Conservation (phyloP, 169 alveolate genomes). For the Plasmodium gonderi region DNA sequence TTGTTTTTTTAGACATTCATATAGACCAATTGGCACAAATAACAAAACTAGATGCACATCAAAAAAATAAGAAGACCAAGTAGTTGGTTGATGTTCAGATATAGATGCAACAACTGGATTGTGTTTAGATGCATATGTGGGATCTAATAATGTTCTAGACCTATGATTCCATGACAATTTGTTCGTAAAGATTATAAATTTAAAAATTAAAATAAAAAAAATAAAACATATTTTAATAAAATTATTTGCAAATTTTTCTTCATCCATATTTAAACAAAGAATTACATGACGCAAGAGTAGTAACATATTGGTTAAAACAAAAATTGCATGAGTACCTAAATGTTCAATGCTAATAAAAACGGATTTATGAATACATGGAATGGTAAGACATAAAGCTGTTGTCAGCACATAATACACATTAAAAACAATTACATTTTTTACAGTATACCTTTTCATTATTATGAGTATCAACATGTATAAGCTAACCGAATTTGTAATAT, state of each 20-base stretch:
- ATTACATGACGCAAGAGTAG: constrained; percentile 21
- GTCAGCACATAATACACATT: constrained; percentile 94
- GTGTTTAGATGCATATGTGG: constrained; percentile 95
- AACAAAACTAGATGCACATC: constrained; percentile 78
- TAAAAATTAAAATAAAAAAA: constrained; percentile 33
- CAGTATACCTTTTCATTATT: constrained; percentile 90
- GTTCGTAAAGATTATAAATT: constrained; percentile 40
- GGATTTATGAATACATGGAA: constrained; percentile 95
- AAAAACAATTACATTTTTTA: constrained; percentile 92
- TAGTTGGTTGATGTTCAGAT: constrained; percentile 99
- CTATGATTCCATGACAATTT: constrained; percentile 87
- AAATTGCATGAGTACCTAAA: constrained; percentile 96
- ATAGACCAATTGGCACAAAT: constrained; percentile 77
- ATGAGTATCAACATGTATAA: constrained; percentile 92
- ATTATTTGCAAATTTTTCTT: not conserved
- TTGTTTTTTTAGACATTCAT: constrained; percentile 46
- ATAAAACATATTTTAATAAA: constrained; percentile 19
- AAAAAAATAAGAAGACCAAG: constrained; percentile 91
- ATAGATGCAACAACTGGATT: constrained; percentile 98
- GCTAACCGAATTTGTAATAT: constrained; percentile 96
- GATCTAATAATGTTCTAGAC: constrained; percentile 96
- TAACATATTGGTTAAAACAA: constrained; percentile 84
- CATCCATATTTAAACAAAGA: not conserved
- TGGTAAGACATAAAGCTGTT: constrained; percentile 94
- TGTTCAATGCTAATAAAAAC: constrained; percentile 96